Conservation (phyloP, 805 yeast species). For the Wickerhamomyces kurtzmanii region DNA sequence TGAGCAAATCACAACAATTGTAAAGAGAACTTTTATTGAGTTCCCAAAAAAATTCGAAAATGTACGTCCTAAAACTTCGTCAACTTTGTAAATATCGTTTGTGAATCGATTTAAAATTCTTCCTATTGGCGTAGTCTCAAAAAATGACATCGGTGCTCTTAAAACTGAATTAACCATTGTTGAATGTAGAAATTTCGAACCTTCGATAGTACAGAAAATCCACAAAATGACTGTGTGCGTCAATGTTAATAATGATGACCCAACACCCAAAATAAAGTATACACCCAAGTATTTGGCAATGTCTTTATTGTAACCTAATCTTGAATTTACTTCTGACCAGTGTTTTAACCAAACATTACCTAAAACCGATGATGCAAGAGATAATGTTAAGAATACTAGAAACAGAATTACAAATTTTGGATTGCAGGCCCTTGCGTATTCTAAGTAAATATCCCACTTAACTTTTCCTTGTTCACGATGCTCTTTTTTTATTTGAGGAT, state of each 20-base stretch:
- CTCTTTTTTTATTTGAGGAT: slow-evolving; percentile 38
- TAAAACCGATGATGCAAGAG: slow-evolving; percentile 52
- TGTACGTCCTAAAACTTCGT: slow-evolving; percentile 65
- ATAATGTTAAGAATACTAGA: slow-evolving; percentile 40
- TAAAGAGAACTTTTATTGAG: slow-evolving; percentile 55
- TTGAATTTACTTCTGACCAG: slow-evolving; percentile 90
- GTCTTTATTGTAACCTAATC: slow-evolving; percentile 59
- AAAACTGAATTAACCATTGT: slow-evolving; percentile 66
- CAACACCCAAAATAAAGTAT: slow-evolving; percentile 67
- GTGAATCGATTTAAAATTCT: slow-evolving; percentile 87
- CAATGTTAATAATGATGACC: slow-evolving; percentile 50
- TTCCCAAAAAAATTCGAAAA: slow-evolving; percentile 61
- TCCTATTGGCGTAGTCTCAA: slow-evolving; percentile 94
- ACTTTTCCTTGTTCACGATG: slow-evolving; percentile 91
- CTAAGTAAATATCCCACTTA: slow-evolving; percentile 73
- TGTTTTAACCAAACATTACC: slow-evolving; percentile 91
- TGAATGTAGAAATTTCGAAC: slow-evolving; percentile 69
- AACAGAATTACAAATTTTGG: slow-evolving; percentile 51
- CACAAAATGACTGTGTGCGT: slow-evolving; percentile 62
- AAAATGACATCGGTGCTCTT: slow-evolving; percentile 91
- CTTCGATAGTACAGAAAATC: slow-evolving; percentile 76
- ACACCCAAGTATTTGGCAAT: slow-evolving; percentile 64
- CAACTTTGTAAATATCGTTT: slow-evolving; percentile 82
- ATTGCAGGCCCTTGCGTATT: slow-evolving; percentile 85
- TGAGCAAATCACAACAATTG: slow-evolving; percentile 68